These are phyloP conservation scores for Meira miltonrushii DNA, from an alignment of 1,284 basidiomycete genomes.

Conservation along the genomic window DNA sequence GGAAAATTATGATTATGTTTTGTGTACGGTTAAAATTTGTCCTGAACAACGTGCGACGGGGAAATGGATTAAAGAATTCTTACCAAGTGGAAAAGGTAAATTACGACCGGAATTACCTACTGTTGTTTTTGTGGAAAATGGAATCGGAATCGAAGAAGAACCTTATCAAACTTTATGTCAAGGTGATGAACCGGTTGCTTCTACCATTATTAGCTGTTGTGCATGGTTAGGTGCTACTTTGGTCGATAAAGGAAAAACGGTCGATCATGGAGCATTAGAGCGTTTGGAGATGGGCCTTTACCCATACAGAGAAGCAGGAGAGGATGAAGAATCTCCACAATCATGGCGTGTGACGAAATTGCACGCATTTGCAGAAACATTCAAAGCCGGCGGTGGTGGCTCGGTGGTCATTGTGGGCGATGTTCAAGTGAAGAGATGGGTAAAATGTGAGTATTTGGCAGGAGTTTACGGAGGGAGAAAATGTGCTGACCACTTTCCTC, in stretches of 20 bases:
- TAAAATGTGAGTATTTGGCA: conserved; percentile 55
- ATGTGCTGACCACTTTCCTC: background rate
- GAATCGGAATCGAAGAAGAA: conserved; percentile 68
- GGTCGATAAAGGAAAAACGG: conserved; percentile 23
- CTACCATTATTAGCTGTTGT: conserved; percentile 50
- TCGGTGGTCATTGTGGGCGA: conserved; percentile 52
- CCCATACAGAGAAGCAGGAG: conserved; percentile 11
- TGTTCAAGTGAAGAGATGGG: conserved; percentile 57
- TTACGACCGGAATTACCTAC: conserved; percentile 51
- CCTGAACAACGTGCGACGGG: conserved; percentile 65
- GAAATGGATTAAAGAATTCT: conserved; percentile 51
- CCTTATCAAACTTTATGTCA: conserved; percentile 60
- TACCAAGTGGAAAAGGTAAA: conserved; percentile 45
- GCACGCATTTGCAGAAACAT: conserved; percentile 49
- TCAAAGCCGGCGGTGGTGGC: conserved; percentile 53
- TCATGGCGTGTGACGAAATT: conserved; percentile 21
- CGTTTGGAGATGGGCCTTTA: conserved; percentile 54
- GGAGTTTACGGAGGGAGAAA: background rate
- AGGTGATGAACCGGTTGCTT: conserved; percentile 19
- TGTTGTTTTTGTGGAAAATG: conserved; percentile 71
- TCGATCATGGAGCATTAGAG: conserved; percentile 34
- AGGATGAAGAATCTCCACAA: background rate
- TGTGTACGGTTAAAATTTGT: conserved; percentile 68
- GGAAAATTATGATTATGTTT: conserved; percentile 62
- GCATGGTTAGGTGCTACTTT: conserved; percentile 56